Evolutionary conservation across 208 protist genomes (phyloP).

Genomic region (Dictyostelium gargantuum): DNA sequence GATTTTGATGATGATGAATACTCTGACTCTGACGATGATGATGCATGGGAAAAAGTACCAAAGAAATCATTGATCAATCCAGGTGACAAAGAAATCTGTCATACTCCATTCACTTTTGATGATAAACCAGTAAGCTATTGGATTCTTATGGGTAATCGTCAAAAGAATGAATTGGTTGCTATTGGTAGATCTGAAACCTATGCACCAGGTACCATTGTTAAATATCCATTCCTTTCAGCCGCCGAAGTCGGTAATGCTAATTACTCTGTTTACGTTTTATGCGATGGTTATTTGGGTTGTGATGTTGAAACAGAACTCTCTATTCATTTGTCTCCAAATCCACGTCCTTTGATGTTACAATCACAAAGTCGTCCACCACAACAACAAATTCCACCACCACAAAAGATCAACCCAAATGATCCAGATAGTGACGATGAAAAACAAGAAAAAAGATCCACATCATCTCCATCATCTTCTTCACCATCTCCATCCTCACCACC

Average conservation of each 20-base stretch:
- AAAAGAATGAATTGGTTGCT: slow-evolving; percentile 27
- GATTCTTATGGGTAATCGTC: slow-evolving; percentile 8
- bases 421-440: background rate
- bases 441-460: background rate
- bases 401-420: background rate
- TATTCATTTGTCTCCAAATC: background rate
- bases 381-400: background rate
- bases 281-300: slow-evolving; percentile 52
- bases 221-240: slow-evolving; percentile 22
- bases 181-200: background rate
- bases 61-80: background rate
- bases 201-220: slow-evolving; percentile 11
- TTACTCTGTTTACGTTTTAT: slow-evolving; percentile 7
- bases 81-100: background rate
- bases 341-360: slow-evolving; percentile 8
- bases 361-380: background rate
- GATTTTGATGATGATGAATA: background rate
- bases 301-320: background rate
- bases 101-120: slow-evolving; percentile 28
- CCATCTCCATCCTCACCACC: background rate
- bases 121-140: slow-evolving; percentile 18
- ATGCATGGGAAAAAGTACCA: slow-evolving; percentile 7
- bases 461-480: too few species aligned
- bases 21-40: background rate
- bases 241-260: background rate